Evolutionary conservation across 1,284 basidiomycete genomes (phyloP).

Genomic region (Schizophyllum commune): DNA sequence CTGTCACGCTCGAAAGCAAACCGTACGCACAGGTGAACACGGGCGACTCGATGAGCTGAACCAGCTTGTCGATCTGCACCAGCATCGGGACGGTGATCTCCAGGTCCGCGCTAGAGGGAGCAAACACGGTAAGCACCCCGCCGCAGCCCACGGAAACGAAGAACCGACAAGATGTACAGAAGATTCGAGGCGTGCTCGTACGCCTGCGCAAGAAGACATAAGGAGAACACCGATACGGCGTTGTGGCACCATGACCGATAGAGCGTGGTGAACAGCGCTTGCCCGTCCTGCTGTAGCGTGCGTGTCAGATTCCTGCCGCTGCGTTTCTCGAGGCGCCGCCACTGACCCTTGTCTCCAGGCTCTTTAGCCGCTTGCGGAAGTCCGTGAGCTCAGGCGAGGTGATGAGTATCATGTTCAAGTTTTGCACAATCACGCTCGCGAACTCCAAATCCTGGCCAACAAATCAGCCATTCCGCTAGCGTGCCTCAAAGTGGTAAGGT

Average conservation of each 20-base stretch:
- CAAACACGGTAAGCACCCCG: slow-evolving; percentile 3
- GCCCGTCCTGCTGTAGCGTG: slow-evolving; percentile 74
- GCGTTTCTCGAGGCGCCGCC: neutral
- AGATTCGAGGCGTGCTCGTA: slow-evolving; percentile 98
- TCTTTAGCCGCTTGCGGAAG: slow-evolving; percentile 89
- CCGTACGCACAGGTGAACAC: slow-evolving; percentile 84
- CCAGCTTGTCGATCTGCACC: slow-evolving; percentile 97
- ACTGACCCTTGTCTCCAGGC: slow-evolving; percentile 83
- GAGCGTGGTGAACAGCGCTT: slow-evolving; percentile 85
- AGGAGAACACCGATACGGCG: slow-evolving; percentile 91
- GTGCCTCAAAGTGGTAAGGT: neutral
- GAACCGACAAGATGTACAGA: slow-evolving; percentile 87
- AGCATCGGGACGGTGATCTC: slow-evolving; percentile 94
- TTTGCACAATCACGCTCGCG: slow-evolving; percentile 95
- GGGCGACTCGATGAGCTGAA: slow-evolving; percentile 96
- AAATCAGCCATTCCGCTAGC: neutral
- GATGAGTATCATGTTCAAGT: slow-evolving; percentile 93
- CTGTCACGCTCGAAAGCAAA: neutral
- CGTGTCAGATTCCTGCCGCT: neutral
- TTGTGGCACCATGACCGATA: slow-evolving; percentile 99
- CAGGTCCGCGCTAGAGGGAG: slow-evolving; percentile 70
- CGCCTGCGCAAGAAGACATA: slow-evolving; percentile 94
- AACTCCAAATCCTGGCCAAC: slow-evolving; percentile 82
- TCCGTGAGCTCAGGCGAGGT: slow-evolving; percentile 94
- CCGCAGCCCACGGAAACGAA: neutral